phyloP scores from a whole-genome alignment of 83 land plant species.

The Picea abies region DNA sequence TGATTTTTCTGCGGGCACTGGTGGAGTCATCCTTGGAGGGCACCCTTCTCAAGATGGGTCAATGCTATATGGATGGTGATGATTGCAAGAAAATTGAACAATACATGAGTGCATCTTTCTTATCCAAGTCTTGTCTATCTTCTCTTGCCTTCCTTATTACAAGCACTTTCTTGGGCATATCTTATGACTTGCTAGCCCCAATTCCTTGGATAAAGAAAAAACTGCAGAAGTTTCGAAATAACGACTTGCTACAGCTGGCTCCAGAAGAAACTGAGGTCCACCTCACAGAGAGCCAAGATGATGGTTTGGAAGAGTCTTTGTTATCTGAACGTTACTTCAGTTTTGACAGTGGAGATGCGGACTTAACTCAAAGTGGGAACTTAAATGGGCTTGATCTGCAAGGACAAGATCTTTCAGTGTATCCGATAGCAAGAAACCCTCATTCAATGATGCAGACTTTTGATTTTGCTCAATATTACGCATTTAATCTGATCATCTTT shows the following conservation, averaged over 20 bases:
- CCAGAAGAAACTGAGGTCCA: conserved; percentile 30
- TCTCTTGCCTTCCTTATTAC: conserved; percentile 30
- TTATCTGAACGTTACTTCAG: conserved; percentile 33
- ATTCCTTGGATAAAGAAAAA: conserved; percentile 90
- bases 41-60: background rate
- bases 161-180: no score
- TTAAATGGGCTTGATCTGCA: conserved; percentile 42
- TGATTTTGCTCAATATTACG: no score
- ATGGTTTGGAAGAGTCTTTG: conserved; percentile 16
- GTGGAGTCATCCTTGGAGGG: conserved; percentile 83
- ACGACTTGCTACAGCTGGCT: conserved; percentile 66
- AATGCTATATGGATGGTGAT: conserved; percentile 18
- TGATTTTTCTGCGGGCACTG: conserved; percentile 34
- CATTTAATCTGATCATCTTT: conserved; percentile 53
- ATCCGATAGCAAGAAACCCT: conserved; percentile 53
- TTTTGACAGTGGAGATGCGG: conserved; percentile 11
- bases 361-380: background rate
- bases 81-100: conserved; percentile 77
- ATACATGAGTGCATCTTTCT: conserved; percentile 30
- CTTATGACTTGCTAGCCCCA: conserved; percentile 40
- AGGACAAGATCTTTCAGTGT: conserved; percentile 63
- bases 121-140: conserved; percentile 81
- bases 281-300: no score
- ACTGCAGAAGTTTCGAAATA: conserved; percentile 60
- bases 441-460: conserved; percentile 61